A percentile compares a stretch with the other conserved stretches of the same genome.
phyloP scores from a whole-genome alignment of 78 protist species.

The slime mould (Dictyostelium discoideum) region DNA sequence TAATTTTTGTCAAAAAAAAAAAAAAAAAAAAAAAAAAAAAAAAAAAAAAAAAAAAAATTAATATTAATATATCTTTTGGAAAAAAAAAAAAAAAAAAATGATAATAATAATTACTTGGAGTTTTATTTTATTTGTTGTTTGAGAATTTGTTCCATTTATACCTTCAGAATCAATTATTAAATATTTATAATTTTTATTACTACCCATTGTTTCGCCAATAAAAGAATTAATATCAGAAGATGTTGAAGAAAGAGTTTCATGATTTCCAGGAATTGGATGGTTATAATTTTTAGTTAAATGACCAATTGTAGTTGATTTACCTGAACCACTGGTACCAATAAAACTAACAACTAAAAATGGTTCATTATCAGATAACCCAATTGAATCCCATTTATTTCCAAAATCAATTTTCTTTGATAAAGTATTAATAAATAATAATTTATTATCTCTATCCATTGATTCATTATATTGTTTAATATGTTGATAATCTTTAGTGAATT shows the following conservation, averaged over 20 bases:
- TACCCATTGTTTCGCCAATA: not conserved
- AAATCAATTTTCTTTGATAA: not conserved
- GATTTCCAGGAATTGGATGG: not conserved
- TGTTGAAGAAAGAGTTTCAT: not conserved
- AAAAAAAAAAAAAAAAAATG: not conserved
- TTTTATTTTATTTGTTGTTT: not conserved
- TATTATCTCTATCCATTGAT: not conserved
- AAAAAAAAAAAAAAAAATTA: not conserved
- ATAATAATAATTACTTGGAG: not conserved
- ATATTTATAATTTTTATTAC: not conserved
- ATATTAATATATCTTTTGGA: not conserved
- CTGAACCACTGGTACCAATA: slow-evolving; percentile 8
- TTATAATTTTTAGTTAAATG: not conserved
- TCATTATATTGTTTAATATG: not conserved
- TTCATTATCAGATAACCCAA: slow-evolving; percentile 1
- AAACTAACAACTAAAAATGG: slow-evolving; percentile 17
- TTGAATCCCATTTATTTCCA: slow-evolving; percentile 7
- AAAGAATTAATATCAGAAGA: not conserved
- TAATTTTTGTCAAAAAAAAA: not conserved
- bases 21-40: not conserved
- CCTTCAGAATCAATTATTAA: not conserved
- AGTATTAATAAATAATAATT: not conserved
- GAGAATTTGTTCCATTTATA: not conserved
- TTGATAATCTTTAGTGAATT: too few relatives aligned
- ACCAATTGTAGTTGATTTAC: not conserved